Conservation (phyloP, 2,329 filamentous ascomycete species). For the Diaporthe capsici region DNA sequence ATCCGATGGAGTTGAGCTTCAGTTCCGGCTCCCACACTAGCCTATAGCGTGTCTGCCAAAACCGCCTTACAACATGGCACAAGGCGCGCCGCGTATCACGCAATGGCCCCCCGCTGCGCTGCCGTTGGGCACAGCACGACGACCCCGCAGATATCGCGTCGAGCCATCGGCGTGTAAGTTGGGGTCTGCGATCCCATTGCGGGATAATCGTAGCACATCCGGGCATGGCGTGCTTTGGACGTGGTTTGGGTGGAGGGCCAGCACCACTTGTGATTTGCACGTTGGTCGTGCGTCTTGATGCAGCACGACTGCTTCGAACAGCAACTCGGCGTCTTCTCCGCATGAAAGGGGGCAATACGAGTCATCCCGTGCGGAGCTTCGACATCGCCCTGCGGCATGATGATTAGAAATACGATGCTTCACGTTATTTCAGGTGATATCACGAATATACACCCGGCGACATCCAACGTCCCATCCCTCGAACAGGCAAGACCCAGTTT, state of each 20-base stretch:
- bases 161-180: slow-evolving; percentile 9
- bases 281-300: neutral
- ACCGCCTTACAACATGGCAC: slow-evolving; percentile 37
- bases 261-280: slow-evolving; percentile 36
- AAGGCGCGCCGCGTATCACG: slow-evolving; percentile 39
- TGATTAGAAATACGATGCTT: slow-evolving; percentile 40
- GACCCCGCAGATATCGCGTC: slow-evolving; percentile 40
- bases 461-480: neutral
- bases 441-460: neutral
- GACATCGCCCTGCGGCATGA: neutral
- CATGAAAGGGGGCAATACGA: neutral
- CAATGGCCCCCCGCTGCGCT: slow-evolving; percentile 32
- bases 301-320: slow-evolving; percentile 29
- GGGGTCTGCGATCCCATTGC: neutral
- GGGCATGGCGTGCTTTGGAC: slow-evolving; percentile 39
- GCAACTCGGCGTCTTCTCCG: slow-evolving; percentile 30
- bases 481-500: too few relatives aligned
- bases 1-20: slow-evolving; percentile 14
- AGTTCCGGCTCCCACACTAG: neutral
- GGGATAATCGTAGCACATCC: slow-evolving; percentile 34
- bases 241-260: slow-evolving; percentile 30
- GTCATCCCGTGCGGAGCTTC: slow-evolving; percentile 35
- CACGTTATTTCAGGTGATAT: slow-evolving; percentile 21
- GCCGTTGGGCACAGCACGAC: neutral
- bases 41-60: slow-evolving; percentile 30